These are phyloP conservation scores for Taphrina wiesneri DNA, from an alignment of 1,139 yeast genomes.

Conservation along the genomic window DNA sequence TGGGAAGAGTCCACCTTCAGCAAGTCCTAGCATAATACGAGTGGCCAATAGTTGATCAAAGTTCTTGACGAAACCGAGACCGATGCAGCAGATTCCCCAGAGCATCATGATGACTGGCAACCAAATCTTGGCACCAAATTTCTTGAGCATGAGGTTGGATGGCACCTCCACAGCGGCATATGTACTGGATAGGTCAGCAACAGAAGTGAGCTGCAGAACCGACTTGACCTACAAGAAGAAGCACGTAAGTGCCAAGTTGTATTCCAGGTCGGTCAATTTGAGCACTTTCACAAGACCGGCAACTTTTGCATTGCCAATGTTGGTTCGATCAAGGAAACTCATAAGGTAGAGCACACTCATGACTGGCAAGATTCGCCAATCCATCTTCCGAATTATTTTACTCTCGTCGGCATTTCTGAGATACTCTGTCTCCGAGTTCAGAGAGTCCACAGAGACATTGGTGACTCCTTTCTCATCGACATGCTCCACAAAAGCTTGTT, in stretches of 20 bases:
- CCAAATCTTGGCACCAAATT: slow-evolving; percentile 66
- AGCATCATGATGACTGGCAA: slow-evolving; percentile 40
- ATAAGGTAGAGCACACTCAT: slow-evolving; percentile 31
- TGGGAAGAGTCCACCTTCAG: slow-evolving; percentile 66
- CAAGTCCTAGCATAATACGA: slow-evolving; percentile 58
- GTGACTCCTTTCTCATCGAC: slow-evolving; percentile 15
- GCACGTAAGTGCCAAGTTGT: slow-evolving; percentile 48
- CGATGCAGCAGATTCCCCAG: slow-evolving; percentile 45
- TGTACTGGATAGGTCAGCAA: slow-evolving; percentile 68
- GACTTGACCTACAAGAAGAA: slow-evolving; percentile 26
- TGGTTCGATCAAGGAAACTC: slow-evolving; percentile 62
- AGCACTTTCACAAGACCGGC: slow-evolving; percentile 58
- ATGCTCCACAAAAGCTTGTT: slow-evolving; percentile 20
- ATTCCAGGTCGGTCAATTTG: slow-evolving; percentile 58
- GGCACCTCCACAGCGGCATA: slow-evolving; percentile 66
- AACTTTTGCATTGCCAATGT: slow-evolving; percentile 51
- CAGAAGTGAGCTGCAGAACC: slow-evolving; percentile 42
- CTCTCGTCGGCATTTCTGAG: slow-evolving; percentile 14
- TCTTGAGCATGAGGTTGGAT: slow-evolving; percentile 63
- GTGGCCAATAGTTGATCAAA: slow-evolving; percentile 62
- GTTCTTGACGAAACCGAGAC: slow-evolving; percentile 60
- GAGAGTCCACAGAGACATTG: neutral
- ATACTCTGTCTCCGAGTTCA: slow-evolving; percentile 15
- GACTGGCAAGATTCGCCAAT: slow-evolving; percentile 31
- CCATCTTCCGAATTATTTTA: slow-evolving; percentile 30